Conservation (phyloP, 208 protist species). For the Leishmania arabica region DNA sequence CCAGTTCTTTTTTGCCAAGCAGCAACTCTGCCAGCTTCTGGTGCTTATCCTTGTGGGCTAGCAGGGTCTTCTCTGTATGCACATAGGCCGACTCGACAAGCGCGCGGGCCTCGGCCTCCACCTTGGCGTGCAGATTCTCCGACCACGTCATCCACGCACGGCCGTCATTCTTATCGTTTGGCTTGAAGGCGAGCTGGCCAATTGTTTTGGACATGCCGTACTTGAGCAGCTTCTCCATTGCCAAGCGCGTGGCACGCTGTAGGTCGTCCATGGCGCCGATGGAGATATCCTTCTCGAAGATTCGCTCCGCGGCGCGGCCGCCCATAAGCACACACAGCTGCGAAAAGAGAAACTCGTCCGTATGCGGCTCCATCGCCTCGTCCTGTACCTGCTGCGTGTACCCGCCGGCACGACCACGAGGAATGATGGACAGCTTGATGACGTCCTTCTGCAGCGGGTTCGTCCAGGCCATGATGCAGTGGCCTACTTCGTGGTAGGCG, state of each 20-base stretch:
- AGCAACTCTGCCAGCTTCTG: conserved; percentile 72
- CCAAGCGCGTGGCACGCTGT: conserved; percentile 84
- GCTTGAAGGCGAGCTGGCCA: conserved; percentile 88
- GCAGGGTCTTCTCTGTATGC: conserved; percentile 70
- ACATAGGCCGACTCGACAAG: conserved; percentile 73
- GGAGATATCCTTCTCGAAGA: conserved; percentile 88
- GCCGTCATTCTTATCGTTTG: conserved; percentile 88
- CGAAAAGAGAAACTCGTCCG: conserved; percentile 87
- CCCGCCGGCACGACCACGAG: conserved; percentile 85
- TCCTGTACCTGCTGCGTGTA: conserved; percentile 94
- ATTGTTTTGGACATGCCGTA: conserved; percentile 91
- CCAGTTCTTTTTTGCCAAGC: conserved; percentile 89
- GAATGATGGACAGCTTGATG: conserved; percentile 93
- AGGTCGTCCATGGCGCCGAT: conserved; percentile 93
- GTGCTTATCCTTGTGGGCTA: conserved; percentile 73
- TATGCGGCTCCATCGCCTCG: conserved; percentile 89
- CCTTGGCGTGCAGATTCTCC: conserved; percentile 86
- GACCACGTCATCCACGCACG: conserved; percentile 91
- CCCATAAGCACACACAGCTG: conserved; percentile 92
- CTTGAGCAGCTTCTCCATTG: conserved; percentile 89
- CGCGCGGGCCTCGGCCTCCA: conserved; percentile 80
- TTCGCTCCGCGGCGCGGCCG: conserved; percentile 85
- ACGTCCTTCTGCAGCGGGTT: conserved; percentile 91
- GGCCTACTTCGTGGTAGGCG: conserved; percentile 98
- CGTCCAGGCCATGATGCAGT: conserved; percentile 95